Evolutionary conservation across 2,329 filamentous ascomycete genomes (phyloP).

Genomic region (Neurospora sp.): DNA sequence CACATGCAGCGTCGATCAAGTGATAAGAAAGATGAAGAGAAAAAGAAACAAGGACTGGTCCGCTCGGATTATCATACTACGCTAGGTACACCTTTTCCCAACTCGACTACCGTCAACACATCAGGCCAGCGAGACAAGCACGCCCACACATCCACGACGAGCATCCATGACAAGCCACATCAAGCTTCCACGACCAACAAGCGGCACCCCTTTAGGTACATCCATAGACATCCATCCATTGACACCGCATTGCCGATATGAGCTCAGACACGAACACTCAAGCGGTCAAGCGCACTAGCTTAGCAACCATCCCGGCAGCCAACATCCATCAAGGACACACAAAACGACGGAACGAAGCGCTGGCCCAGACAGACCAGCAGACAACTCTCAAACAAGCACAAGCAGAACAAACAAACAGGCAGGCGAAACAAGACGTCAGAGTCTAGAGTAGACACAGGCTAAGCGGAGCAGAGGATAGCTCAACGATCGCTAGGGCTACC

Average conservation of each 20-base stretch:
- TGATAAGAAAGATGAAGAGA: not conserved
- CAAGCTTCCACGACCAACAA: not conserved
- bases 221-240: not conserved
- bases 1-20: too few species aligned
- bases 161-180: not conserved
- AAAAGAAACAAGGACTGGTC: not conserved
- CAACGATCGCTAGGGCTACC: constrained; percentile 33
- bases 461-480: not conserved
- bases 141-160: not conserved
- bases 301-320: not conserved
- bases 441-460: not conserved
- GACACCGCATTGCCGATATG: not conserved
- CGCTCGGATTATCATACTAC: not conserved
- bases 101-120: not conserved
- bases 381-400: not conserved
- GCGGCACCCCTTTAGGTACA: not conserved
- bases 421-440: not conserved
- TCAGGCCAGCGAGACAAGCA: not conserved
- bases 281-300: not conserved
- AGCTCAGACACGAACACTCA: not conserved
- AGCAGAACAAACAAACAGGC: not conserved
- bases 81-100: not conserved
- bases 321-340: not conserved
- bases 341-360: not conserved
- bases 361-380: not conserved